These are phyloP conservation scores for Breviolum minutum DNA, from an alignment of 73 alveolate species.

Conservation along the genomic window DNA sequence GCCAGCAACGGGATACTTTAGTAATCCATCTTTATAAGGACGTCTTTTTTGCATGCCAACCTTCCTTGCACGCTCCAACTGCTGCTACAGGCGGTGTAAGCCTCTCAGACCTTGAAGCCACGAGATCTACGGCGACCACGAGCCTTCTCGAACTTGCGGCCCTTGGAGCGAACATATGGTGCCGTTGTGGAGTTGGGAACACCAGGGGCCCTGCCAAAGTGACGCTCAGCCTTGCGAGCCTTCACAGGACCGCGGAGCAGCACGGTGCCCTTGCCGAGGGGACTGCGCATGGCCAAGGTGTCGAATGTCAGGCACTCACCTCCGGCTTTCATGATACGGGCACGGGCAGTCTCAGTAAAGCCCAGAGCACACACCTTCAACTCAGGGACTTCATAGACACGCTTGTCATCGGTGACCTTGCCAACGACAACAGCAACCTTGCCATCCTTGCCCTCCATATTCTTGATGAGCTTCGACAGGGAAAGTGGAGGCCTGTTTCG, in stretches of 20 bases:
- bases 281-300: conserved; percentile 97
- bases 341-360: conserved; percentile 99
- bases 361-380: conserved; percentile 98
- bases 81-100: not conserved
- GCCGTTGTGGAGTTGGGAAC: conserved; percentile 97
- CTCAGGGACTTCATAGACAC: conserved; percentile 79
- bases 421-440: conserved; percentile 98
- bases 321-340: conserved; percentile 98
- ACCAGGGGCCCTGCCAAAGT: conserved; percentile 98
- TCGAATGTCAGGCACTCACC: conserved; percentile 99
- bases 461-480: conserved; percentile 98
- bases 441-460: conserved; percentile 96
- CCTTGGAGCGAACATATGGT: conserved; percentile 91
- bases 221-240: conserved; percentile 99
- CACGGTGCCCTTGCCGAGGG: conserved; percentile 97
- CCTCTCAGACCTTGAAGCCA: conserved; percentile 96
- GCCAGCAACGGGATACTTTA: too few relatives aligned
- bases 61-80: not conserved
- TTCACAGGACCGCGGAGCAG: conserved; percentile 98
- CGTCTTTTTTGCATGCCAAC: conserved; percentile 4
- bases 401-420: conserved; percentile 92
- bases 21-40: too few relatives aligned
- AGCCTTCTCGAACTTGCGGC: conserved; percentile 96
- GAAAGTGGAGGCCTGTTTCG: conserved; percentile 98
- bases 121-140: conserved; percentile 95